These are phyloP conservation scores for Entomortierella chlamydospora DNA, from an alignment of 192 early-diverging fungal species.

Conservation along the genomic window DNA sequence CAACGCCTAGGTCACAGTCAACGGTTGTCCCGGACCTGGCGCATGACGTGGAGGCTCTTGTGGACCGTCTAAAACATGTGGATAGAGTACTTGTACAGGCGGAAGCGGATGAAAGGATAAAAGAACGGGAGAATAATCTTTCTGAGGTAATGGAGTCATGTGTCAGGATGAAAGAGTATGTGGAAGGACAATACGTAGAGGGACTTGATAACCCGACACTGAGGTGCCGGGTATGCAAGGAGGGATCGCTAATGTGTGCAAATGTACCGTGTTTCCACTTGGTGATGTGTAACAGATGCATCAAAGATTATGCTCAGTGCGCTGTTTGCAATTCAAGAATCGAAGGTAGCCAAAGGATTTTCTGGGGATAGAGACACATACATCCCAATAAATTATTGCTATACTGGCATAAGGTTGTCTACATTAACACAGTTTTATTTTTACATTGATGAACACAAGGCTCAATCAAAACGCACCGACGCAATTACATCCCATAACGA, in stretches of 20 bases:
- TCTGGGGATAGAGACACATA: slow-evolving; percentile 14
- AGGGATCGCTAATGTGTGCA: slow-evolving; percentile 10
- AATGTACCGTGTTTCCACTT: slow-evolving; percentile 26
- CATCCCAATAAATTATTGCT: too few species aligned
- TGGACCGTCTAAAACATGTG: background rate
- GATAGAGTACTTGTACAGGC: background rate
- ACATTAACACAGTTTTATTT: too few species aligned
- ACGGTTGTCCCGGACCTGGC: background rate
- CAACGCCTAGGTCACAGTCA: too few species aligned
- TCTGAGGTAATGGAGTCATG: slow-evolving; percentile 9
- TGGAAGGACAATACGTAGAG: slow-evolving; percentile 3
- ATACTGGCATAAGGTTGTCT: too few species aligned
- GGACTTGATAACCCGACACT: slow-evolving; percentile 20
- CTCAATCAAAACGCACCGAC: too few species aligned
- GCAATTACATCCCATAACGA: background rate
- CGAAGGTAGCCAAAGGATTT: slow-evolving; percentile 14
- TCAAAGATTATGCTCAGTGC: slow-evolving; percentile 5
- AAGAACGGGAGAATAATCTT: slow-evolving; percentile 4
- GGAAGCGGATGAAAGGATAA: background rate
- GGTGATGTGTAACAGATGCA: slow-evolving; percentile 34
- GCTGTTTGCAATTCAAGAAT: slow-evolving; percentile 18
- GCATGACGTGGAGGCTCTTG: background rate
- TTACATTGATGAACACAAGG: background rate
- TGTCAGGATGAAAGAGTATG: slow-evolving; percentile 15
- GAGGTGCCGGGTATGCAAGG: slow-evolving; percentile 16